Evolutionary conservation across 2,329 filamentous ascomycete species (phyloP), one percentile per base, ranked within the genome.

Genomic region (Exophiala sp.): DNA sequence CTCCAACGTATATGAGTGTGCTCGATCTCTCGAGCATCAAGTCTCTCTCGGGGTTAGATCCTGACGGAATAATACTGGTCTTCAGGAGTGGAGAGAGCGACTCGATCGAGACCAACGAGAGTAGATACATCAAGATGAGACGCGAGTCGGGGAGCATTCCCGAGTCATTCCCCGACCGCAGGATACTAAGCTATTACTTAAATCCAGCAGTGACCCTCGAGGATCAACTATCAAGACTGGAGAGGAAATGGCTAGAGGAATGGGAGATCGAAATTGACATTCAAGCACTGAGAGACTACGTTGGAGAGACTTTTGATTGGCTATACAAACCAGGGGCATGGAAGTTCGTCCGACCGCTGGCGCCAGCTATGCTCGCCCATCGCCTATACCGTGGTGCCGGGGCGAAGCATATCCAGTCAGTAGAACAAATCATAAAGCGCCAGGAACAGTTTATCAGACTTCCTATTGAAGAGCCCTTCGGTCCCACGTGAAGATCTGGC

Each of bases 231-330:
- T 68, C 78, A 2, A 73, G 70, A 35, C 72, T 86, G 34, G 68
- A 70, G 8, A 55, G 58, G 35, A 64, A 64, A 9, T 88, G 84
- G 80, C 77, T 82, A 48, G 71, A 72, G 37, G 50, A 42, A 16
- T 59, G 58, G 56, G 46, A 53, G n/a, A 43, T 27, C 10, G 70
- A 77, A 0, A 73, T 93, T 14, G 80, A 94, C 58, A 73, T 86
- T 10, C 61, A 70, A 2, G 81, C 79, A 0, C 68, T 98, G 29
- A 79, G 91, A 29, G 75, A 77, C 11, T 96, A 95, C 64, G 79
- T 83, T 0, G 76, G 78, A 1, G 83, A 94, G 56, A 84, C 83
- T 0, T 94, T 98, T 58, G 88, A 90, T 52, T 98, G 93, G 93
- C 80, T 78, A 3, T 85, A 82, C 60, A 78, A 82, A 22, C 77